Conservation (phyloP, 2,329 filamentous ascomycete species). For the Aspergillus amoenus region DNA sequence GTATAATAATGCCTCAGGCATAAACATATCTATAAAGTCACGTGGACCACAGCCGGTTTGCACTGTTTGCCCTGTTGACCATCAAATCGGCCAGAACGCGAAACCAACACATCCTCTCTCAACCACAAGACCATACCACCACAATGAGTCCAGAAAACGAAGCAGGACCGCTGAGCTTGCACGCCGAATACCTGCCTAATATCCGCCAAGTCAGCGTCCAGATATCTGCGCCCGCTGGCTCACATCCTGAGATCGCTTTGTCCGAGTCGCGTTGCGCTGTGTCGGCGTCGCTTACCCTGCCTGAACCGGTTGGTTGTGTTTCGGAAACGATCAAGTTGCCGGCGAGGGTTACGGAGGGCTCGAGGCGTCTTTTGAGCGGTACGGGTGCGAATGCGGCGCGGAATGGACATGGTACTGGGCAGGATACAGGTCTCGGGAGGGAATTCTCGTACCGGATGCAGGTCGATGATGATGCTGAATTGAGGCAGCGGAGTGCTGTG, state of each 20-base stretch:
- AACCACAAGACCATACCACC: background rate
- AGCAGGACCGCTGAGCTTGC: slow-evolving; percentile 41
- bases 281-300: slow-evolving; percentile 40
- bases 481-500: slow-evolving; percentile 3
- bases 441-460: slow-evolving; percentile 57
- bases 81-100: background rate
- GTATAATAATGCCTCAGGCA: no score
- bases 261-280: slow-evolving; percentile 37
- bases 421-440: slow-evolving; percentile 10
- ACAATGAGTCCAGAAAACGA: background rate
- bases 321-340: slow-evolving; percentile 51
- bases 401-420: background rate
- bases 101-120: background rate
- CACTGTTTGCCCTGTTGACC: background rate
- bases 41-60: background rate
- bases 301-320: slow-evolving; percentile 22
- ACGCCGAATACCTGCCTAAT: slow-evolving; percentile 61
- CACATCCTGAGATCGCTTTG: slow-evolving; percentile 26
- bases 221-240: slow-evolving; percentile 44
- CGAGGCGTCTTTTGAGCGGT: slow-evolving; percentile 22
- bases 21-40: background rate
- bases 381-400: background rate
- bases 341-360: slow-evolving; percentile 30
- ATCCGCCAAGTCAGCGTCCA: slow-evolving; percentile 61
- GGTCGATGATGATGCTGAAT: slow-evolving; percentile 42